These are phyloP conservation scores for Ganoderma resinaceum DNA, from an alignment of 1,284 basidiomycete species.

Conservation along the genomic window DNA sequence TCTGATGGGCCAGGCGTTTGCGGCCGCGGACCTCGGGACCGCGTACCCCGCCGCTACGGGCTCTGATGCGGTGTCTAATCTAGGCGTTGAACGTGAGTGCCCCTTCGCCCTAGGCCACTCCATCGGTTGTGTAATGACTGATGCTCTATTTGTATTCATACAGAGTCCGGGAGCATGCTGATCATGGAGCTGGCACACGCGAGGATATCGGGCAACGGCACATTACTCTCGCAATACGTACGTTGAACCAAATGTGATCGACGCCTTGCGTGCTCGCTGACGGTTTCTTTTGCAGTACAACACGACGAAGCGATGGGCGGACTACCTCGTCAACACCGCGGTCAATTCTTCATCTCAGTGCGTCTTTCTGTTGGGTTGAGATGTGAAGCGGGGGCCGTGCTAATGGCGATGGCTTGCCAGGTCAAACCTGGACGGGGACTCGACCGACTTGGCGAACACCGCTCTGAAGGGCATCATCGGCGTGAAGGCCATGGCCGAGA, in stretches of 20 bases:
- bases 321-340: conserved; percentile 66
- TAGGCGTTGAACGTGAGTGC: conserved; percentile 23
- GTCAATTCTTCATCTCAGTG: conserved; percentile 61
- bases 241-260: conserved; percentile 20
- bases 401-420: conserved; percentile 39
- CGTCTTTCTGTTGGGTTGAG: conserved; percentile 12
- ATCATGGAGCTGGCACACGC: conserved; percentile 74
- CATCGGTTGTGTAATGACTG: neutral
- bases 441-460: conserved; percentile 72
- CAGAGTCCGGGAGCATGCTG: conserved; percentile 78
- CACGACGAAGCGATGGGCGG: conserved; percentile 72
- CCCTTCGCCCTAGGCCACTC: neutral
- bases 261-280: too few relatives aligned
- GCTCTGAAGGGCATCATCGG: conserved; percentile 77
- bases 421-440: conserved; percentile 58
- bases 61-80: neutral
- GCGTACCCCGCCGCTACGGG: conserved; percentile 16
- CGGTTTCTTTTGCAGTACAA: conserved; percentile 45
- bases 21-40: conserved; percentile 51
- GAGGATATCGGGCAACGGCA: conserved; percentile 60
- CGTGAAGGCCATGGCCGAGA: conserved; percentile 70
- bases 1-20: conserved; percentile 40
- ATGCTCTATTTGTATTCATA: neutral
- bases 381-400: too few relatives aligned
- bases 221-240: conserved; percentile 60